phyloP scores from a whole-genome alignment of 345 rosid genomes.

The Murraya koenigii region DNA sequence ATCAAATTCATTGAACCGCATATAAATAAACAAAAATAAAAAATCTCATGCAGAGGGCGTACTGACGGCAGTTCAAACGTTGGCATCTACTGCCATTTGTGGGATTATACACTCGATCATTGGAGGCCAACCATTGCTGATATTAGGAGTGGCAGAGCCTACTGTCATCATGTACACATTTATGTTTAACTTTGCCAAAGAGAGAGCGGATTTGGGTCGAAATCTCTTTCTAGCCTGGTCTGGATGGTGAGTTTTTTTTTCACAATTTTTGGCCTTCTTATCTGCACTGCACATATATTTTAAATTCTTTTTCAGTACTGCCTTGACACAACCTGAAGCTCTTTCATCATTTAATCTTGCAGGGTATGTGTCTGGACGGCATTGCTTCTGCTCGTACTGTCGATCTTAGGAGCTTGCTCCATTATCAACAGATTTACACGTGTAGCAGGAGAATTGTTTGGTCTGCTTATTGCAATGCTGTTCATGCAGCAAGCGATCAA shows the following conservation, averaged over 20 bases:
- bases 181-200: constrained; percentile 94
- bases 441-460: constrained; percentile 89
- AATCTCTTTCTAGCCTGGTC: constrained; percentile 87
- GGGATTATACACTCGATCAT: constrained; percentile 88
- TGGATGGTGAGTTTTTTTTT: constrained; percentile 56
- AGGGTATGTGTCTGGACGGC: constrained; percentile 99
- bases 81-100: constrained; percentile 85
- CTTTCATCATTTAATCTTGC: constrained; percentile 12
- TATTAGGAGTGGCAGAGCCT: constrained; percentile 98
- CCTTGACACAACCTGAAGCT: neutral
- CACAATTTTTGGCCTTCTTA: neutral
- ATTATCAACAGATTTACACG: constrained; percentile 95
- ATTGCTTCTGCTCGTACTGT: constrained; percentile 70
- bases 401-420: constrained; percentile 93
- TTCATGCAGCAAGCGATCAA: constrained; percentile 97
- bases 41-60: constrained; percentile 56
- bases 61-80: constrained; percentile 94
- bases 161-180: constrained; percentile 96
- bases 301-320: neutral
- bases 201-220: constrained; percentile 75
- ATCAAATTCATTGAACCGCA: neutral
- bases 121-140: constrained; percentile 97
- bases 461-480: constrained; percentile 96
- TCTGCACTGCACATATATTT: neutral
- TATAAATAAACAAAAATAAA: neutral